Conservation (phyloP, 2,329 filamentous ascomycete genomes). For the Hymenoscyphus albidus region DNA sequence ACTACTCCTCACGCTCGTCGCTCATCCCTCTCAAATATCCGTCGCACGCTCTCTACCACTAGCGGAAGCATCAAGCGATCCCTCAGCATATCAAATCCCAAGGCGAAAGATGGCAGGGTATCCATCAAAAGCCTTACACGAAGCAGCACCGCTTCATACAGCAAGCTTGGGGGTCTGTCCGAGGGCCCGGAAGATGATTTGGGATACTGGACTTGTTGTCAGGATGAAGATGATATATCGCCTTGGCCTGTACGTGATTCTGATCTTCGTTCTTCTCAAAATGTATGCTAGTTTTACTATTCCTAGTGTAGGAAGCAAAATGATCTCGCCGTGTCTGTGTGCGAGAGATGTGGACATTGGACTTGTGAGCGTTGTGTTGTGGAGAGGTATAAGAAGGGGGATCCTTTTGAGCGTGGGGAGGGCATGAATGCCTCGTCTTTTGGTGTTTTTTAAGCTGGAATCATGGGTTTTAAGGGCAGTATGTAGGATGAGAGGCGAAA, state of each 20-base stretch:
- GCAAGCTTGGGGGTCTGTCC: background rate
- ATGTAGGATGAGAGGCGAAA: background rate
- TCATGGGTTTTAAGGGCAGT: background rate
- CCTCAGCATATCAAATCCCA: background rate
- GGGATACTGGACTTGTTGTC: slow-evolving; percentile 5
- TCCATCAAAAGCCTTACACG: background rate
- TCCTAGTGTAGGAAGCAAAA: slow-evolving; percentile 9
- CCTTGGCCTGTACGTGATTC: background rate
- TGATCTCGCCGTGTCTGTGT: background rate
- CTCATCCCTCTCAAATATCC: background rate
- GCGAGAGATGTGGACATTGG: slow-evolving; percentile 9
- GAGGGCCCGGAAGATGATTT: background rate
- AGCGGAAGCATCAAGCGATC: background rate
- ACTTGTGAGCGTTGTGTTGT: slow-evolving; percentile 4
- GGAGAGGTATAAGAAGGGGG: background rate
- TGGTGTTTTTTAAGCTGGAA: background rate
- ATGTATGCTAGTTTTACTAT: background rate
- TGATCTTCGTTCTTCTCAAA: background rate
- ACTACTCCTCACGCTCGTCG: background rate
- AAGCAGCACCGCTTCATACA: background rate
- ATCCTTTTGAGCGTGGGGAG: background rate
- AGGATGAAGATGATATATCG: background rate
- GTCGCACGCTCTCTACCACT: background rate
- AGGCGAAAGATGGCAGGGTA: background rate
- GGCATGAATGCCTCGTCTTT: background rate